Percentiles rank a stretch among this genome's conserved stretches.
Evolutionary conservation across 1,139 yeast genomes (phyloP).

Genomic region (Sugiyamaella sp.): DNA sequence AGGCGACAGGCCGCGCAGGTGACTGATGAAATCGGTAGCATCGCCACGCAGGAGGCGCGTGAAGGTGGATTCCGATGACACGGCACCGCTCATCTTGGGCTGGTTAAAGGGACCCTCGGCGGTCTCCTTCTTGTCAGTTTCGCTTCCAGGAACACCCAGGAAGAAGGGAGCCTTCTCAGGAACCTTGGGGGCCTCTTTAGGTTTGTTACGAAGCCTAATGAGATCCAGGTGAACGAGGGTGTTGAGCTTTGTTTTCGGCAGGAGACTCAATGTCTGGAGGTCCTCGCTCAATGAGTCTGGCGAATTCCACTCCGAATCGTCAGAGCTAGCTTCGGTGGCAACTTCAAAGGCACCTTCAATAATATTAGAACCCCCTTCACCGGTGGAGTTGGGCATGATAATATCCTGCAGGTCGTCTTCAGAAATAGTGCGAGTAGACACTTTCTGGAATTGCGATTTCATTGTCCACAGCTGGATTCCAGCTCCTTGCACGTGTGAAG

Average conservation of each 20-base stretch:
- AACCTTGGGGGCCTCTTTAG: slow-evolving; percentile 84
- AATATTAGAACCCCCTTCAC: slow-evolving; percentile 75
- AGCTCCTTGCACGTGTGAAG: slow-evolving; percentile 87
- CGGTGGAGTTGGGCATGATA: slow-evolving; percentile 75
- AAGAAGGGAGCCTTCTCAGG: slow-evolving; percentile 86
- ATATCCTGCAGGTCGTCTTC: slow-evolving; percentile 57
- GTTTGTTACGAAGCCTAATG: slow-evolving; percentile 84
- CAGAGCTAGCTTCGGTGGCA: slow-evolving; percentile 34
- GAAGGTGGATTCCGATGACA: slow-evolving; percentile 70
- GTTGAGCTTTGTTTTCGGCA: slow-evolving; percentile 76
- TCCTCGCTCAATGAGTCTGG: slow-evolving; percentile 65
- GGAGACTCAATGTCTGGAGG: slow-evolving; percentile 72
- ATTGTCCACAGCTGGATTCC: slow-evolving; percentile 95
- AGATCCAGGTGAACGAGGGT: slow-evolving; percentile 81
- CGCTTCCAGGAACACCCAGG: slow-evolving; percentile 60
- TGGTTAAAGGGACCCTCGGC: slow-evolving; percentile 19
- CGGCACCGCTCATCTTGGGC: slow-evolving; percentile 50
- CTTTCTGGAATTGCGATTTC: slow-evolving; percentile 75
- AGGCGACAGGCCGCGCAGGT: slow-evolving; percentile 69
- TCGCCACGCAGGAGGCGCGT: slow-evolving; percentile 60
- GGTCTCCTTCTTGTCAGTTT: slow-evolving; percentile 25
- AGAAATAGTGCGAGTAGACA: slow-evolving; percentile 74
- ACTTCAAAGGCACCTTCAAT: slow-evolving; percentile 75
- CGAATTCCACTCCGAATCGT: slow-evolving; percentile 51
- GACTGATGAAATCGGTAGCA: slow-evolving; percentile 55